A percentile compares a stretch with the other conserved stretches of the same genome.
phyloP scores from a whole-genome alignment of 352 stramenopile genomes.

The Pythium rhizo-oryzae region DNA sequence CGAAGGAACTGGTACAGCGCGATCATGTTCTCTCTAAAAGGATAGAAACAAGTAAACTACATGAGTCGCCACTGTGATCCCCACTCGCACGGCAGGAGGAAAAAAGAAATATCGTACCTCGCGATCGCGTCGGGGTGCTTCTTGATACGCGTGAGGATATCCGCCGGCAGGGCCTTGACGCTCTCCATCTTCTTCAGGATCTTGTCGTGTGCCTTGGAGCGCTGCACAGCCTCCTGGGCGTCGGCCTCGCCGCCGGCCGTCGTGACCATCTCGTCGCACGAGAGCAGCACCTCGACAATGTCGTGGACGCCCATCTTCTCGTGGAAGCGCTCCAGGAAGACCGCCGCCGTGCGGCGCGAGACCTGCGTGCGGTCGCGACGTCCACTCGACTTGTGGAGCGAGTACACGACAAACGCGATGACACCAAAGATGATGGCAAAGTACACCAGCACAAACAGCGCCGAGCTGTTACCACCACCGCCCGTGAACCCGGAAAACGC shows the following conservation, averaged over 20 bases:
- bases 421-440: constrained; percentile 64
- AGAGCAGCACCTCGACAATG: constrained; percentile 73
- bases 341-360: constrained; percentile 45
- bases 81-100: neutral
- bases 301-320: constrained; percentile 83
- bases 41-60: constrained; percentile 7
- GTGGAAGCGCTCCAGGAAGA: constrained; percentile 55
- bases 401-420: constrained; percentile 65
- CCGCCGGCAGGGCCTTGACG: constrained; percentile 56
- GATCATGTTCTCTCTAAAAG: constrained; percentile 77
- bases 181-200: constrained; percentile 83
- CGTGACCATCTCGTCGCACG: constrained; percentile 71
- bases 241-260: constrained; percentile 45
- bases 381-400: constrained; percentile 53
- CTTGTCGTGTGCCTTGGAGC: constrained; percentile 74
- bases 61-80: neutral
- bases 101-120: constrained; percentile 21
- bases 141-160: constrained; percentile 72
- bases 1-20: constrained; percentile 80
- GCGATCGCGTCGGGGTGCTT: constrained; percentile 74
- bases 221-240: constrained; percentile 47
- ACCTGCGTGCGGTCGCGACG: constrained; percentile 66
- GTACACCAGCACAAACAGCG: constrained; percentile 74
- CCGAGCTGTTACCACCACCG: constrained; percentile 38
- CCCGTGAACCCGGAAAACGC: constrained; percentile 63